These are phyloP conservation scores for Vigna angularis DNA, from an alignment of 306 rosid genomes.

Conservation along the genomic window DNA sequence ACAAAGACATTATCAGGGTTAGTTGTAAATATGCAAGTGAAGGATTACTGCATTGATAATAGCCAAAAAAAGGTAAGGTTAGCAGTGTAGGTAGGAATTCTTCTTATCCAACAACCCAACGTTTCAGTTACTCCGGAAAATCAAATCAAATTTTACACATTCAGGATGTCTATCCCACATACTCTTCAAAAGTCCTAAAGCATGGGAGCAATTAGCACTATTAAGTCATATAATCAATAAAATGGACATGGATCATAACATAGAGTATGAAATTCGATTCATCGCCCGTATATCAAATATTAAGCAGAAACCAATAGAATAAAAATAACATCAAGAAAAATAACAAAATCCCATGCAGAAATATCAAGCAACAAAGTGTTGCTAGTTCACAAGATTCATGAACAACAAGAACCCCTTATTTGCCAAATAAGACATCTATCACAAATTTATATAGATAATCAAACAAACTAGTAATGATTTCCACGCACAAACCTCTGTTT, in stretches of 20 bases:
- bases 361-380: constrained; percentile 2
- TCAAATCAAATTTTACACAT: constrained; percentile 19
- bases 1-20: background rate
- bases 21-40: background rate
- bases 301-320: background rate
- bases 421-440: constrained; percentile 12
- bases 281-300: constrained; percentile 4
- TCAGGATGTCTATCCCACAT: background rate
- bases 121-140: background rate
- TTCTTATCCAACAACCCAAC: constrained; percentile 9
- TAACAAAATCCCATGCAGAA: background rate
- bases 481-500: background rate
- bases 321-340: background rate
- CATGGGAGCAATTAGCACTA: background rate
- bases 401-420: constrained; percentile 1
- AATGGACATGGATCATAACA: background rate
- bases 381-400: background rate
- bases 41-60: background rate
- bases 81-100: constrained; percentile 2
- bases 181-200: constrained; percentile 1
- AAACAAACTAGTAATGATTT: background rate
- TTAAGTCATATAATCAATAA: constrained; percentile 6
- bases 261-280: background rate
- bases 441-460: constrained; percentile 11
- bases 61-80: constrained; percentile 5